These are phyloP conservation scores for Pythium grandisporangium DNA, from an alignment of 352 stramenopile species.

Conservation along the genomic window DNA sequence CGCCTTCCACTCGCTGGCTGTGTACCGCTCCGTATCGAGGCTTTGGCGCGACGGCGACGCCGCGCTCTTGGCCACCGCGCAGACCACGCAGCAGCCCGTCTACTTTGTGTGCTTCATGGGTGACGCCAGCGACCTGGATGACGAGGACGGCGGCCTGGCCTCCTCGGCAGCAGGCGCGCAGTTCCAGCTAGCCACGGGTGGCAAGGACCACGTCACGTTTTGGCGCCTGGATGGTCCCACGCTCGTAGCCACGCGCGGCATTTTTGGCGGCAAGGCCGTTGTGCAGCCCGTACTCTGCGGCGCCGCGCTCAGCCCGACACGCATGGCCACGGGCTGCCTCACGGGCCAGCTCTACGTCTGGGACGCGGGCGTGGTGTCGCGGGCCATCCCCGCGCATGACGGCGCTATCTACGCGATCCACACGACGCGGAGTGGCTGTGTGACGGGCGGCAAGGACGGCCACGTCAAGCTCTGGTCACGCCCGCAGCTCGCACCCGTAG, in stretches of 20 bases:
- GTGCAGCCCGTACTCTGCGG: slow-evolving; percentile 52
- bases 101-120: slow-evolving; percentile 59
- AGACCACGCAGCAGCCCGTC: slow-evolving; percentile 38
- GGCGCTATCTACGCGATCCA: slow-evolving; percentile 61
- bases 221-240: slow-evolving; percentile 45
- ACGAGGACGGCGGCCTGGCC: too few species aligned
- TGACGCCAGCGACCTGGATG: slow-evolving; percentile 17
- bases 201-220: slow-evolving; percentile 60
- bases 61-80: slow-evolving; percentile 33
- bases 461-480: slow-evolving; percentile 68
- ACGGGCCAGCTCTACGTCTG: slow-evolving; percentile 69
- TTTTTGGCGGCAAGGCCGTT: slow-evolving; percentile 54
- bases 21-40: slow-evolving; percentile 49
- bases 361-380: slow-evolving; percentile 46
- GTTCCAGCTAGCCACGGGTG: slow-evolving; percentile 51
- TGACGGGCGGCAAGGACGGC: slow-evolving; percentile 50
- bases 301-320: slow-evolving; percentile 32
- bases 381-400: slow-evolving; percentile 53
- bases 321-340: slow-evolving; percentile 45
- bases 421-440: slow-evolving; percentile 36
- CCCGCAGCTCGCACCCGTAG: slow-evolving; percentile 29
- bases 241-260: slow-evolving; percentile 39
- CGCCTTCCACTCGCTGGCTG: slow-evolving; percentile 59
- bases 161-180: too few species aligned
- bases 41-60: slow-evolving; percentile 67